Percentiles rank a stretch among this genome's conserved stretches.
These are phyloP conservation scores for Candolleomyces eurysporus DNA, from an alignment of 768 basidiomycete species.

Conservation along the genomic window DNA sequence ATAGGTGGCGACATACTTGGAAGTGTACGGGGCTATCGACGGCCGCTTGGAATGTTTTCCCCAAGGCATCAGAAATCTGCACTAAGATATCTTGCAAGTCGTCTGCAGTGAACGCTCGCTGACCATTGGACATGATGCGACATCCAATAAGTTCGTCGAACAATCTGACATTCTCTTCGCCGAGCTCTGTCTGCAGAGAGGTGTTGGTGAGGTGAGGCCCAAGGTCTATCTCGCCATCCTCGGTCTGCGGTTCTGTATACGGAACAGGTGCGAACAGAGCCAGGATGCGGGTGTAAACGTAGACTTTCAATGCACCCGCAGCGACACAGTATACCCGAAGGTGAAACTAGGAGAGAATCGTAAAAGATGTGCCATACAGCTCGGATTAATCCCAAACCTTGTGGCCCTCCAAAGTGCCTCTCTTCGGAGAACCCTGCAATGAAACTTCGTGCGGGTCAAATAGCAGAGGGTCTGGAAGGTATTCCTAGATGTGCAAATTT, in stretches of 20 bases:
- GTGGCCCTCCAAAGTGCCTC: conserved; percentile 39
- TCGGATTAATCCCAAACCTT: conserved; percentile 44
- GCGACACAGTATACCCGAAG: conserved; percentile 85
- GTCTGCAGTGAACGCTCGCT: conserved; percentile 25
- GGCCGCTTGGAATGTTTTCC: conserved; percentile 85
- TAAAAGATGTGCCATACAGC: background rate
- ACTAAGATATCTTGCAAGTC: conserved; percentile 47
- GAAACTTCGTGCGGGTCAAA: conserved; percentile 60
- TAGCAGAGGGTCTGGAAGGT: conserved; percentile 74
- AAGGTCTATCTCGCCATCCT: conserved; percentile 46
- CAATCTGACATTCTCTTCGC: conserved; percentile 72
- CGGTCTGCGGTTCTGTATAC: conserved; percentile 47
- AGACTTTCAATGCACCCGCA: conserved; percentile 74
- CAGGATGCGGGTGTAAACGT: conserved; percentile 78
- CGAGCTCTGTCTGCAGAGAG: conserved; percentile 68
- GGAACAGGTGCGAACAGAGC: conserved; percentile 83
- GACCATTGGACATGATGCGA: conserved; percentile 40
- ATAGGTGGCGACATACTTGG: conserved; percentile 49
- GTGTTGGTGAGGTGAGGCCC: conserved; percentile 89
- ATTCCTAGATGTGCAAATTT: conserved; percentile 61
- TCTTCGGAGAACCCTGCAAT: conserved; percentile 21
- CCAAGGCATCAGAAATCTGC: conserved; percentile 64
- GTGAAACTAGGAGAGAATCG: conserved; percentile 67
- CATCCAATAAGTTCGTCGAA: conserved; percentile 78
- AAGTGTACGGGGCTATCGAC: conserved; percentile 80